Conservation (phyloP, 176 grass and related monocot species). For the Carex scoparia region DNA sequence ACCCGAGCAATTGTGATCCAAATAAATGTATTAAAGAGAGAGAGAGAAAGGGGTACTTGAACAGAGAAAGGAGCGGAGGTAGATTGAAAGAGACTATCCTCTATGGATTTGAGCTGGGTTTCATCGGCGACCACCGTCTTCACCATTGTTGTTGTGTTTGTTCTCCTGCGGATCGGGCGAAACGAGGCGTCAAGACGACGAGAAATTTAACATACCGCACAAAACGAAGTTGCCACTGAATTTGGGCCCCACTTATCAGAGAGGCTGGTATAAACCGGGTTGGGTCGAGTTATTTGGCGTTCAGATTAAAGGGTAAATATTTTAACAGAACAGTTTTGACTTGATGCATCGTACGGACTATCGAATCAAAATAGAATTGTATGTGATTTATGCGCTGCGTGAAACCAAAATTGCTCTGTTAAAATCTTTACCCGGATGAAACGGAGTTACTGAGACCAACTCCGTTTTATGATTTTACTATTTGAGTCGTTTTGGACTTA, state of each 20-base stretch:
- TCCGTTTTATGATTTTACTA: too few species aligned
- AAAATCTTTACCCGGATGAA: too few species aligned
- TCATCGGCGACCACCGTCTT: constrained; percentile 75
- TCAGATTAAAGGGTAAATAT: too few species aligned
- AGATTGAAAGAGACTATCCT: constrained; percentile 41
- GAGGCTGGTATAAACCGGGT: neutral
- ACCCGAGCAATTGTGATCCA: neutral
- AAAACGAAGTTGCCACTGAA: neutral
- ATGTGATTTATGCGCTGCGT: too few species aligned
- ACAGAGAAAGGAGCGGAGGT: constrained; percentile 15
- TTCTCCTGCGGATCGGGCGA: neutral
- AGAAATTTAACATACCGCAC: too few species aligned
- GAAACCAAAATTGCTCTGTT: too few species aligned
- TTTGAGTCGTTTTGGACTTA: too few species aligned
- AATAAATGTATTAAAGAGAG: neutral
- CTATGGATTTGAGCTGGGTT: constrained; percentile 48
- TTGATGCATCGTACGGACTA: too few species aligned
- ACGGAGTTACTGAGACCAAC: too few species aligned
- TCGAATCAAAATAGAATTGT: too few species aligned
- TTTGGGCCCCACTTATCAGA: neutral
- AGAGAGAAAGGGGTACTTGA: neutral
- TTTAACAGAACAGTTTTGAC: too few species aligned
- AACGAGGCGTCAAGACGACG: neutral
- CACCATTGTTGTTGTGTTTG: constrained; percentile 38
- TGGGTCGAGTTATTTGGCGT: too few species aligned